phyloP scores from a whole-genome alignment of 306 rosid genomes.

The Acacia crassicarpa region DNA sequence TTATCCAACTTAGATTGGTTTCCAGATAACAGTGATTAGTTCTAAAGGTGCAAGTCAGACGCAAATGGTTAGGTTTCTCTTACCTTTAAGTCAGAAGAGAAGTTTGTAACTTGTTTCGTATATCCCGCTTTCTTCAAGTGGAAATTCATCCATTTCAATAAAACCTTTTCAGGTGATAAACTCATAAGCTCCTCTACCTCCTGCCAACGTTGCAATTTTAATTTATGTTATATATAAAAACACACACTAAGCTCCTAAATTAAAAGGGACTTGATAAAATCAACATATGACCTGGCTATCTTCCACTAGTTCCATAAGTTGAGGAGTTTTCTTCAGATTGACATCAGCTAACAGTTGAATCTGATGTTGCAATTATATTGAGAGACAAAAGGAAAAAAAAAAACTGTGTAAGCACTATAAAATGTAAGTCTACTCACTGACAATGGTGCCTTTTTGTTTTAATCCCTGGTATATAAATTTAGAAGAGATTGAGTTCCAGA shows the following conservation, averaged over 20 bases:
- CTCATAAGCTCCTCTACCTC: slow-evolving; percentile 97
- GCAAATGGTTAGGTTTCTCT: slow-evolving; percentile 28
- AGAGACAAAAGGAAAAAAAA: slow-evolving; percentile 18
- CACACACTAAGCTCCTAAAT: slow-evolving; percentile 3
- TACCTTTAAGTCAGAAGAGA: slow-evolving; percentile 95
- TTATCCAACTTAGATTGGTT: neutral
- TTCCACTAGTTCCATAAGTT: slow-evolving; percentile 94
- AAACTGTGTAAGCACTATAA: slow-evolving; percentile 10
- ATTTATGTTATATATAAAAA: neutral
- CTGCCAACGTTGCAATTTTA: slow-evolving; percentile 44
- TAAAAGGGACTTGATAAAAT: slow-evolving; percentile 16
- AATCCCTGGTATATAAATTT: slow-evolving; percentile 15
- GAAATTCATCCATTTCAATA: slow-evolving; percentile 98
- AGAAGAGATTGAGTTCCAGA: slow-evolving; percentile 12
- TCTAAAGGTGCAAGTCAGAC: slow-evolving; percentile 19
- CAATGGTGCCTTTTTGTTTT: slow-evolving; percentile 13
- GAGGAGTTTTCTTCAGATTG: slow-evolving; percentile 97
- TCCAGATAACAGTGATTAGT: neutral
- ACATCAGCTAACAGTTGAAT: slow-evolving; percentile 96
- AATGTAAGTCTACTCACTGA: slow-evolving; percentile 17
- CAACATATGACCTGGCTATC: slow-evolving; percentile 71
- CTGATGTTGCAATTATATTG: slow-evolving; percentile 51
- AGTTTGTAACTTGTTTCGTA: slow-evolving; percentile 92
- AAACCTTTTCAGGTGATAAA: slow-evolving; percentile 91
- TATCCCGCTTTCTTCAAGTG: slow-evolving; percentile 95